Base-by-base conservation (phyloP, 768 basidiomycete genomes). In the Mrakia blollopis region DNA sequence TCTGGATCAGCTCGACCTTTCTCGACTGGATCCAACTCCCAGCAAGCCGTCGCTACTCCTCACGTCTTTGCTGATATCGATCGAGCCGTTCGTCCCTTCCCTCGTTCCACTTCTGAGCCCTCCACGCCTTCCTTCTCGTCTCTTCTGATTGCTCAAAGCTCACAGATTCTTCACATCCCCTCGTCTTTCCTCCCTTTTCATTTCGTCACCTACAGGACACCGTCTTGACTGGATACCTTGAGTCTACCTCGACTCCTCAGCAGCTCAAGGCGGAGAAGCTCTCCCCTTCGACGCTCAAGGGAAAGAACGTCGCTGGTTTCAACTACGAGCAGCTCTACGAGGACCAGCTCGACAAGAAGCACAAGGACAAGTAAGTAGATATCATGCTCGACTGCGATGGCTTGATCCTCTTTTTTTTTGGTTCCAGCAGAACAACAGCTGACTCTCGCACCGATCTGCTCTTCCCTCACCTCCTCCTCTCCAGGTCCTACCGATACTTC, bases 281-380 rank as follows among this genome's bases (percentile, higher is more conserved):
- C 72, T 62, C 54, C 23, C 73, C 75, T 30, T 37, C 52, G 35
- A 67, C 52, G 35, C 67, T n/a, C 2, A 78, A 61, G 76, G 57
- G 44, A 52, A 74, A 62, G 62, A 65, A 28, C 44, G 84, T 83
- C 57, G 76, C 47, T 57, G 82, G 47, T 68, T 99, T 95, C 85
- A 84, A 91, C 84, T 99, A 98, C 82, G 91, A 93, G 81, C 81
- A 85, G 71, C 96, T 98, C 85, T 99, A 97, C 85, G 87, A 88
- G 75, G 85, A 85, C 54, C 93, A 98, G 86, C 87, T 99, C 80
- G 92, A 95, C 80, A 98, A 97, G 89, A 98, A 98, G 74, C 77
- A 78, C 68, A 73, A 74, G 65, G 77, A 78, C 72, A 74, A 78
- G 77, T 78, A 23, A 25, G 77, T 74, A 50, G 18, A 50, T 16